These are phyloP conservation scores for Globisporangium uncinulatum DNA, from an alignment of 352 stramenopile genomes.

Conservation along the genomic window DNA sequence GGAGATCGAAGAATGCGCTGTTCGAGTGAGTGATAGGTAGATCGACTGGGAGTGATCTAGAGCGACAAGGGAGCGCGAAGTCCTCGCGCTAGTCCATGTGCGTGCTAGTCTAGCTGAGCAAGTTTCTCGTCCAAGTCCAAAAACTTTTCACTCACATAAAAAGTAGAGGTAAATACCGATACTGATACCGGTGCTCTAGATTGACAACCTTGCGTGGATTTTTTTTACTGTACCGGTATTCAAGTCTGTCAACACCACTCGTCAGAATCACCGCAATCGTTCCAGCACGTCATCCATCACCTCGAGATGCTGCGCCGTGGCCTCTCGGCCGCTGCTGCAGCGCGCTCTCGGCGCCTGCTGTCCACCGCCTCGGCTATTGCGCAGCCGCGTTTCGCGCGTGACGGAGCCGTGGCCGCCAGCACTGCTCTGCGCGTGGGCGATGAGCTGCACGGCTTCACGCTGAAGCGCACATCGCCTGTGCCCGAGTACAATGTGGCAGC, in stretches of 20 bases:
- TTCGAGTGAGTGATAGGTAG: too few species aligned
- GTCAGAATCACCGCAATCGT: neutral
- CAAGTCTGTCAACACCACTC: neutral
- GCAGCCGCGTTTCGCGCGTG: neutral
- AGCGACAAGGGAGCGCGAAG: too few species aligned
- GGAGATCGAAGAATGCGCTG: too few species aligned
- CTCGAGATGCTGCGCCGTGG: constrained; percentile 8
- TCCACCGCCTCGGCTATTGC: neutral
- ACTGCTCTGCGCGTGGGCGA: constrained; percentile 50
- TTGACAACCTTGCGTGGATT: too few species aligned
- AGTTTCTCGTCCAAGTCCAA: too few species aligned
- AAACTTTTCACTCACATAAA: too few species aligned
- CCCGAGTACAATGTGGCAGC: constrained; percentile 83
- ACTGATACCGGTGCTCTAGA: too few species aligned
- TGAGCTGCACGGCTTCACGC: constrained; percentile 71
- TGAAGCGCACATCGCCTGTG: constrained; percentile 50
- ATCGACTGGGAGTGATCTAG: too few species aligned
- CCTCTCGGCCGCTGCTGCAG: constrained; percentile 2
- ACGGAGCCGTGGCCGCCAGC: constrained; percentile 34
- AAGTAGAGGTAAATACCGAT: too few species aligned
- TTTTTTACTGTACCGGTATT: too few species aligned
- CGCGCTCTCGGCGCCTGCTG: neutral
- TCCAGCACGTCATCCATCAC: neutral
- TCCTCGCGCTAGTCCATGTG: too few species aligned
- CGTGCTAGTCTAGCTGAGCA: too few species aligned